Evolutionary conservation across 2,329 filamentous ascomycete genomes (phyloP).

Genomic region (Monosporascus sp.): DNA sequence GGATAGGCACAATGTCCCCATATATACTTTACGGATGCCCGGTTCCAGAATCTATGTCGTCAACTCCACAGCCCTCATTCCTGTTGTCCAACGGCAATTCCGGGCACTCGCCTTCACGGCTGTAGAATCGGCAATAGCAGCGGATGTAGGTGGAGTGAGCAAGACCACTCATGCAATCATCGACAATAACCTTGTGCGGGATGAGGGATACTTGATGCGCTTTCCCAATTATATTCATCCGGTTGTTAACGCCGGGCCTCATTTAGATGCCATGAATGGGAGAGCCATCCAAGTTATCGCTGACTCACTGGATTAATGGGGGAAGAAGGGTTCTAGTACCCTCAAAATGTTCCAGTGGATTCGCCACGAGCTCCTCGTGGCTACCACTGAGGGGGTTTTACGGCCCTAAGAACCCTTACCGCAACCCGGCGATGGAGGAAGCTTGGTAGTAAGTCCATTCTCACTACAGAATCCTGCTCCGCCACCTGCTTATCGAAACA

Average conservation of each 20-base stretch:
- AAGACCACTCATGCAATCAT: constrained; percentile 5
- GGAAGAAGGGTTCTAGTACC: constrained; percentile 1
- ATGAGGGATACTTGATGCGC: constrained; percentile 10
- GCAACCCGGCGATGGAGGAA: constrained; percentile 10
- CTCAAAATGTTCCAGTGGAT: constrained; percentile 15
- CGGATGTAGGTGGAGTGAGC: constrained; percentile 8
- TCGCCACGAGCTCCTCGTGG: constrained; percentile 12
- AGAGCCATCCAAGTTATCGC: constrained; percentile 9
- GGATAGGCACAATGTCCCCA: constrained; percentile 7
- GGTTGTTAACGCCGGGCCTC: constrained; percentile 8
- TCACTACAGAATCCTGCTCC: too few relatives aligned
- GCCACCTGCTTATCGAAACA: background rate
- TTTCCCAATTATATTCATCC: constrained; percentile 11
- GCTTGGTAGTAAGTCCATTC: constrained; percentile 15
- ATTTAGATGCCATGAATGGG: constrained; percentile 13
- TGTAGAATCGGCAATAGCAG: constrained; percentile 6
- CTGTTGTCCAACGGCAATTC: constrained; percentile 8
- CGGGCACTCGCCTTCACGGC: constrained; percentile 7
- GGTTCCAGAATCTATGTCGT: constrained; percentile 10
- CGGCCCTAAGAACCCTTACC: constrained; percentile 16
- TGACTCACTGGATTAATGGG: constrained; percentile 5
- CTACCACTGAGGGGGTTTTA: constrained; percentile 14
- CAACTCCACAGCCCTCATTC: constrained; percentile 6
- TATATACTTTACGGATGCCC: constrained; percentile 11
- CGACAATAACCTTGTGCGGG: background rate